phyloP scores from a whole-genome alignment of 2,329 filamentous ascomycete species.

The Beauveria sp. region DNA sequence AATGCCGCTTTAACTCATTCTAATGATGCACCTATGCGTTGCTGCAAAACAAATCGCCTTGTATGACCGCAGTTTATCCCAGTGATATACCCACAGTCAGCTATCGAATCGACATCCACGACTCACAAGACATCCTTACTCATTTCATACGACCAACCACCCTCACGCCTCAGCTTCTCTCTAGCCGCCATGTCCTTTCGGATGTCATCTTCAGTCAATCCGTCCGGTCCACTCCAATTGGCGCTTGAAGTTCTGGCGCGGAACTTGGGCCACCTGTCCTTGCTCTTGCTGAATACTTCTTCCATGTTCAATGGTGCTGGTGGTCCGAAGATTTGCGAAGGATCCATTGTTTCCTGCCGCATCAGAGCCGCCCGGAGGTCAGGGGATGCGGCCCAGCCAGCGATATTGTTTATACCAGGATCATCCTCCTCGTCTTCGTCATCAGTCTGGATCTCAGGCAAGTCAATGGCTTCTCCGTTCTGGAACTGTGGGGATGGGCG shows the following conservation, averaged over 20 bases:
- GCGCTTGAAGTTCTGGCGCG: slow-evolving; percentile 86
- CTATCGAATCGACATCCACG: background rate
- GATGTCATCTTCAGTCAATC: slow-evolving; percentile 81
- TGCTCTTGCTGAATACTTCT: slow-evolving; percentile 87
- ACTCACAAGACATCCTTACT: slow-evolving; percentile 37
- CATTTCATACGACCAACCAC: slow-evolving; percentile 72
- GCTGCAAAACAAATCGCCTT: background rate
- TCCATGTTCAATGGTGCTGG: slow-evolving; percentile 89
- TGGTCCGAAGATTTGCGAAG: slow-evolving; percentile 78
- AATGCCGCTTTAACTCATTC: background rate
- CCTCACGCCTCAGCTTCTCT: slow-evolving; percentile 71
- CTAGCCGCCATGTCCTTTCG: slow-evolving; percentile 69
- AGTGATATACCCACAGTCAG: background rate
- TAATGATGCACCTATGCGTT: slow-evolving; percentile 4
- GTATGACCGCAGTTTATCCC: background rate
- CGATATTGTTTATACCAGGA: slow-evolving; percentile 47
- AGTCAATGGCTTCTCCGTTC: slow-evolving; percentile 81
- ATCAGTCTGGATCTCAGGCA: slow-evolving; percentile 93
- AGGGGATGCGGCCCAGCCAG: slow-evolving; percentile 84
- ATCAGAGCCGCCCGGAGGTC: slow-evolving; percentile 68
- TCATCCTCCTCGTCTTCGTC: slow-evolving; percentile 76
- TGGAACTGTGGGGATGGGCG: slow-evolving; percentile 77
- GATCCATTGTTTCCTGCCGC: slow-evolving; percentile 78
- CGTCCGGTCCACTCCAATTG: slow-evolving; percentile 80
- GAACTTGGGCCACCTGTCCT: slow-evolving; percentile 80